These are phyloP conservation scores for Backusella sp. DNA, from an alignment of 192 early-diverging fungal genomes.

Conservation along the genomic window DNA sequence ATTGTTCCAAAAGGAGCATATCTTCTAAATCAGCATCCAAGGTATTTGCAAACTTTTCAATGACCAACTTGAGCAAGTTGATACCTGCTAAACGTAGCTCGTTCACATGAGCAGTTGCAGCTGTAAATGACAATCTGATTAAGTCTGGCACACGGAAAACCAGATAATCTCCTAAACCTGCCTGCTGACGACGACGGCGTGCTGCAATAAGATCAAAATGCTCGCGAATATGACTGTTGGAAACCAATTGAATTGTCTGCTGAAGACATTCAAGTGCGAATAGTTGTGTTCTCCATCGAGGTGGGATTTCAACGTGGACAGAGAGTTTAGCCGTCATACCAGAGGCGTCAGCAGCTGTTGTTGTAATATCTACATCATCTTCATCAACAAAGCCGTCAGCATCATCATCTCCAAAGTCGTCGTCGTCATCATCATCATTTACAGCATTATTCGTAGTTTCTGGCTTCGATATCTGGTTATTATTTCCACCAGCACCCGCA, in stretches of 20 bases:
- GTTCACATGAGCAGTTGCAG: conserved; percentile 74
- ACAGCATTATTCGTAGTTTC: conserved; percentile 9
- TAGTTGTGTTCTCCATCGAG: conserved; percentile 76
- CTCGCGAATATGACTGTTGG: conserved; percentile 50
- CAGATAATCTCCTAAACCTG: conserved; percentile 63
- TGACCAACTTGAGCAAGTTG: conserved; percentile 70
- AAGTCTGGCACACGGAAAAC: conserved; percentile 80
- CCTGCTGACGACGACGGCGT: conserved; percentile 49
- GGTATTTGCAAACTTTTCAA: conserved; percentile 70
- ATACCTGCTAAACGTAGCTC: conserved; percentile 81
- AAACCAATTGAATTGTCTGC: conserved; percentile 61
- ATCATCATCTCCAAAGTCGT: conserved; percentile 42
- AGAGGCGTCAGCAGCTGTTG: conserved; percentile 33
- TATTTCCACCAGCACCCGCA: neutral
- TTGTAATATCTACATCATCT: conserved; percentile 32
- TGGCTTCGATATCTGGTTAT: conserved; percentile 31
- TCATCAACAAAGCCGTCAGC: conserved; percentile 42
- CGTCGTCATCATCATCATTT: conserved; percentile 24
- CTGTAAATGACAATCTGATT: conserved; percentile 87
- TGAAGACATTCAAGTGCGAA: conserved; percentile 78
- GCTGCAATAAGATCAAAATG: conserved; percentile 72
- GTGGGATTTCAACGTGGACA: conserved; percentile 47
- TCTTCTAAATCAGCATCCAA: conserved; percentile 91
- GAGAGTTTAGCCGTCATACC: conserved; percentile 23
- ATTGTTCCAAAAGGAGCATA: conserved; percentile 82